Base-by-base conservation (phyloP, 129 eudicot genomes). In the Saposhnikovia divaricata region DNA sequence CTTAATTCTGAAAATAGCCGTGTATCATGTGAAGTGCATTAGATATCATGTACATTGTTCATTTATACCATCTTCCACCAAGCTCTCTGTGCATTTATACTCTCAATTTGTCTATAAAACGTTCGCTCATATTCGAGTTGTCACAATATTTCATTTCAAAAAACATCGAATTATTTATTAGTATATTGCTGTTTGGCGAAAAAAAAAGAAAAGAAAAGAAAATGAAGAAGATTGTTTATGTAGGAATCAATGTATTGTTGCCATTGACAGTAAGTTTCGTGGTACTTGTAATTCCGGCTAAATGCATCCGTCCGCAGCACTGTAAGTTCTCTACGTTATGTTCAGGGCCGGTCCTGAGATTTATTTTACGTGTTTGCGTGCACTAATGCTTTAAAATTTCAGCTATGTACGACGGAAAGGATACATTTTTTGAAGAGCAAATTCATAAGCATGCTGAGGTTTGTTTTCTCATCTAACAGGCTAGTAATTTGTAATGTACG, bases 21-120 rank as follows among this genome's bases (percentile, higher is more conserved):
- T 78, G 97, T 74, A 88, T 92, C 96, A 88, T 88, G 97, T 92
- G 97, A 90, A 88, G 82, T 82, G 84, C 85, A 82, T 87, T 91
- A 85, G 80, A 81, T 71, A 37, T 38, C 5, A 15, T 84, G 88
- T 90, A 77, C 81, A 31, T 80, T 76, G 76, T 34, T 45, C 92
- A 87, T 83, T 87, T 81, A 89, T 50, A 68, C 71, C 69, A n/a
- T n/a, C 34, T 6, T 25, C 73, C 73, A 66, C 9, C 72, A 28
- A 59, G 31, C 72, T 28, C 72, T 34, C 37, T 31, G 10, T 2
- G 21, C 72, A 31, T 68, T 68, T 68, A 68, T 15, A 4, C 43
- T 13, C 5, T 18, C 4, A 8, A 34, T 0, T 4, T 68, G 40
- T 68, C 73, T 68, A 68, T 68, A 68, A 13, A 68, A 68, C 28